Conservation (phyloP, 2,329 filamentous ascomycete species). For the Mariannaea sp. region DNA sequence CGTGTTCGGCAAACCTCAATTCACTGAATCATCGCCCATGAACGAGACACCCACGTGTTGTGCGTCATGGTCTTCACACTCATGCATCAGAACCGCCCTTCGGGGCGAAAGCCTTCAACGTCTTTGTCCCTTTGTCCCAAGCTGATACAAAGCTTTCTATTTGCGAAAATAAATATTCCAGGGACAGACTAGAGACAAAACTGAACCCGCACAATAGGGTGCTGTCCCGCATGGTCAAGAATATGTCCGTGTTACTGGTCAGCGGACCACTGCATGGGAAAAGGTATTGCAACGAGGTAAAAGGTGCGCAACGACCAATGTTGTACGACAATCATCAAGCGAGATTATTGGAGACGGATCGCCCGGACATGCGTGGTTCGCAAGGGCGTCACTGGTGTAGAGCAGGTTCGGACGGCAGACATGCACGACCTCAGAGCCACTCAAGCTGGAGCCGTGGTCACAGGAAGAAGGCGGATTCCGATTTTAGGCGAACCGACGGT, state of each 20-base stretch:
- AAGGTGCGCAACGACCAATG: slow-evolving; percentile 27
- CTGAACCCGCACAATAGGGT: slow-evolving; percentile 10
- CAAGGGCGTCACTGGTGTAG: slow-evolving; percentile 8
- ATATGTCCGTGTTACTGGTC: slow-evolving; percentile 14
- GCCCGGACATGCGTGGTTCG: slow-evolving; percentile 15
- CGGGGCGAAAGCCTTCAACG: neutral
- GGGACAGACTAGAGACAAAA: slow-evolving; percentile 10
- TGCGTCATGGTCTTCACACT: neutral
- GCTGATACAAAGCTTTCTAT: neutral
- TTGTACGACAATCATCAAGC: slow-evolving; percentile 32
- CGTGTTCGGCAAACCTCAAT: neutral
- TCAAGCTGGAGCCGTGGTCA: neutral
- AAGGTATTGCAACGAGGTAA: slow-evolving; percentile 23
- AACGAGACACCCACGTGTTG: slow-evolving; percentile 18
- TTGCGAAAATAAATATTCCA: neutral
- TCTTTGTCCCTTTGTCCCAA: slow-evolving; percentile 5
- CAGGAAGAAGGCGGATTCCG: neutral
- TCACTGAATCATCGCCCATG: neutral
- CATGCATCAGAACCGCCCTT: neutral
- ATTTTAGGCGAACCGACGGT: slow-evolving; percentile 7
- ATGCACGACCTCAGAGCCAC: neutral
- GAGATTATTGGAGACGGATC: slow-evolving; percentile 31
- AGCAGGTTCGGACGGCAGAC: slow-evolving; percentile 3
- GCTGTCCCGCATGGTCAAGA: slow-evolving; percentile 10
- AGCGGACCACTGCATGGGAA: slow-evolving; percentile 24